Base-by-base conservation (phyloP, 202 grass and related monocot species). In the Bolboschoenoplectus hybrid region DNA sequence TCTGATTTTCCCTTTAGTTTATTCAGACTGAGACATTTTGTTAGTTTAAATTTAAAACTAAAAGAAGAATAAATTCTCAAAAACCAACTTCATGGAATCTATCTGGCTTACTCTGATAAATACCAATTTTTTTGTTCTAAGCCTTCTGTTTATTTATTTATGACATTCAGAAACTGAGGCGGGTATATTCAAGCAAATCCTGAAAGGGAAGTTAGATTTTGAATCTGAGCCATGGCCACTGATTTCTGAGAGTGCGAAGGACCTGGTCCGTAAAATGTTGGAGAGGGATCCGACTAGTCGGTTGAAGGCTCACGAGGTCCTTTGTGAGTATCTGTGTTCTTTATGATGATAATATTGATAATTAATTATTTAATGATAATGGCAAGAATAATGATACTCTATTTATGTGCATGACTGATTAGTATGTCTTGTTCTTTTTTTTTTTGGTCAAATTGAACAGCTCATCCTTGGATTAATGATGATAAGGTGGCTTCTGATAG, bases 401-500 rank as follows among this genome's bases (percentile, higher is more conserved):
- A 71, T 64, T n/a, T 67, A 40, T 84, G 35, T 38, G 62, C 7
- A 65, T 91, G 73, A 86, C 82, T 80, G 12, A 71, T 76, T 78
- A 56, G 71, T 80, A 47, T 84, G 35, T 35, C 41, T 45, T 83
- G 84, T 26, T 26, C 26, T 26, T 26, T 26, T 26, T 26, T 26
- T 26, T 26, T 26, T 26, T 26, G 26, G 26, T 57, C 68, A 73
- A 84, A 87, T 87, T 70, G 63, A 41, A 47, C 74, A 97, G 95
- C 90, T 89, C 92, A 97, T 80, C 95, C 95, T 65, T 97, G 95
- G 95, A 93, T 97, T 84, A 88, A 88, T 86, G 95, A 94, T 91
- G 95, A 97, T 91, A 86, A 90, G 75, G 92, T 94, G 19, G 92
- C 95, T 86, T 89, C 92, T 65, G 95, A 97, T 91, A 94, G 89